A percentile compares a stretch with the other conserved stretches of the same genome.
phyloP scores from a whole-genome alignment of 768 basidiomycete species.

The Boletus insuetus region DNA sequence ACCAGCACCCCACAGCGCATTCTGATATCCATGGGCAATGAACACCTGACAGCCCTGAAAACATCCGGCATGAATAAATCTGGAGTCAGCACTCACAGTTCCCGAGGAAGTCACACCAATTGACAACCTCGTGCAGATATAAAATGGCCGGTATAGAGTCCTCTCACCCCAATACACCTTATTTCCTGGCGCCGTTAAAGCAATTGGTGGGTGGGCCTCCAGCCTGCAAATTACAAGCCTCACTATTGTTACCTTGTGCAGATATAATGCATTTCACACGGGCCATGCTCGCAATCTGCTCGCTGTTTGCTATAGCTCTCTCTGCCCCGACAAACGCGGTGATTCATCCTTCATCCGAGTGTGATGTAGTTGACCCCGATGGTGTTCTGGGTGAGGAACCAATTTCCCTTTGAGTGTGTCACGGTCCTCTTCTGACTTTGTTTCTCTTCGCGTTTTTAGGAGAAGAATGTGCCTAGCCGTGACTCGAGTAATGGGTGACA shows the following conservation, averaged over 20 bases:
- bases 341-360: neutral
- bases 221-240: neutral
- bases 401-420: neutral
- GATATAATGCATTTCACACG: neutral
- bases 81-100: too few species aligned
- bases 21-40: neutral
- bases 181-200: neutral
- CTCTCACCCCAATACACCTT: neutral
- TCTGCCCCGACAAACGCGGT: neutral
- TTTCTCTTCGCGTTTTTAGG: neutral
- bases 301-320: neutral
- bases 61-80: neutral
- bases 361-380: neutral
- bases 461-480: neutral
- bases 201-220: neutral
- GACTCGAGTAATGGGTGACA: too few species aligned
- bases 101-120: too few species aligned
- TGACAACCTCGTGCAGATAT: neutral
- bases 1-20: too few species aligned
- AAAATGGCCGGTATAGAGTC: neutral
- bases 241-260: neutral
- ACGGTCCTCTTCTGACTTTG: neutral
- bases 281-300: neutral
- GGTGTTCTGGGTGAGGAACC: neutral
- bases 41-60: neutral